These are phyloP conservation scores for Verticillium dahliae DNA, from an alignment of 2,329 filamentous ascomycete species.

Conservation along the genomic window DNA sequence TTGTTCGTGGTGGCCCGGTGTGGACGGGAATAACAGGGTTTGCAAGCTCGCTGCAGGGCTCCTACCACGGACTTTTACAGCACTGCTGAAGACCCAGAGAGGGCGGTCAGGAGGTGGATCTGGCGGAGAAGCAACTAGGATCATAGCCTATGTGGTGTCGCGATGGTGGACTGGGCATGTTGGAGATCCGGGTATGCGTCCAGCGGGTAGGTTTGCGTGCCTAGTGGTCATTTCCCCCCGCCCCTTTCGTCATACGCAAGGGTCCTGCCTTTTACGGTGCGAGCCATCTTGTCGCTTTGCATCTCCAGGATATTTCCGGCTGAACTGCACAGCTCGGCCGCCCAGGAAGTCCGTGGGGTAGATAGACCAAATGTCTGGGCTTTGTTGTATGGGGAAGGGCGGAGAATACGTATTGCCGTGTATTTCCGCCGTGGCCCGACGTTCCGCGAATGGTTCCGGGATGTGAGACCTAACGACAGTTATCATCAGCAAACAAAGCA, in stretches of 20 bases:
- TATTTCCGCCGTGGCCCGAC: neutral
- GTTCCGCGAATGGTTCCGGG: neutral
- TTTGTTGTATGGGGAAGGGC: neutral
- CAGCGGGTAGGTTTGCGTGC: neutral
- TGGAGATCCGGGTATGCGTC: neutral
- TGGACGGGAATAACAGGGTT: slow-evolving; percentile 7
- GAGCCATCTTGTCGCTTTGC: neutral
- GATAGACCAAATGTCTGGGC: neutral
- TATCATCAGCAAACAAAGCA: neutral
- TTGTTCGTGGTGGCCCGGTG: neutral
- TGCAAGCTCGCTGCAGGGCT: neutral
- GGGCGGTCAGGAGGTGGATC: neutral
- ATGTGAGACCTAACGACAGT: neutral
- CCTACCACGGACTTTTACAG: neutral
- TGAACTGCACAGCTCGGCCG: neutral
- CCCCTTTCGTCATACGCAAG: neutral
- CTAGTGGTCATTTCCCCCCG: neutral
- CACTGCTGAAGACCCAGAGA: neutral
- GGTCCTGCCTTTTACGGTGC: neutral
- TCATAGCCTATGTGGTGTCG: neutral
- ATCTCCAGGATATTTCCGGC: neutral
- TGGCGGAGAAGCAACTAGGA: neutral
- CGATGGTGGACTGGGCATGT: neutral
- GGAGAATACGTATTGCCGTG: neutral
- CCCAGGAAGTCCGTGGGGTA: neutral